Base-by-base conservation (phyloP, 371 early-diverging fungal genomes). In the Lichtheimia ramosa region DNA sequence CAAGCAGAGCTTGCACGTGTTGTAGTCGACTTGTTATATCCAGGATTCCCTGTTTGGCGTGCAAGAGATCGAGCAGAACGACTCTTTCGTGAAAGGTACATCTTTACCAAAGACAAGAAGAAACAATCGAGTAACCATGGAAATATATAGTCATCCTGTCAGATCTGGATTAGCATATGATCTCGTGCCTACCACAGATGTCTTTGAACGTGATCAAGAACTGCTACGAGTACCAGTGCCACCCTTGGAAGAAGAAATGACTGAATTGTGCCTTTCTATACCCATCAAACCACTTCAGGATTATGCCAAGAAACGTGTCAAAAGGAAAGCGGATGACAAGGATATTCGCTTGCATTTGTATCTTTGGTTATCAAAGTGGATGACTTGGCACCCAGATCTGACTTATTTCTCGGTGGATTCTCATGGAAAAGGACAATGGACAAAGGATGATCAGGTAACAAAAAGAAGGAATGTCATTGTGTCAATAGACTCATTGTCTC, bases 1-100 rank as follows among this genome's bases (percentile, higher is more conserved):
- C 43, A 55, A 27, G 14, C 16, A 2, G 14, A n/a, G 16, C 14
- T 55, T 20, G 56, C 43, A 27, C 4, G 18, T 20, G n/a, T n/a
- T 3, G 25, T 55, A 8, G 15, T 55, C 16, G 25, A 20, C 25
- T 15, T 41, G 21, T 27, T 55, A 25, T 55, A 55, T 27, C 56
- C 56, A 1, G 56, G 56, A 14, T 43, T 24, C 15, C 43, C 56
- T 21, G 15, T 41, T 8, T 55, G 56, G 56, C 10, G 56, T 15
- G 56, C 43, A 61, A 24, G 88, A 83, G 51, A 95, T 74, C 3
- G 70, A 59, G 12, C 87, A 86, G 61, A 91, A 92, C 46, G 93
- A 84, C 76, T 81, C 59, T 14, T n/a, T 23, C 58, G 51, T 23
- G 58, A 57, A 55, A 49, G 20, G 43, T 55, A 27, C 39, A 34